Evolutionary conservation across 2,329 filamentous ascomycete genomes (phyloP), one percentile per base, ranked within the genome.

Genomic region (Dryadomyces quercus-mongolicae): DNA sequence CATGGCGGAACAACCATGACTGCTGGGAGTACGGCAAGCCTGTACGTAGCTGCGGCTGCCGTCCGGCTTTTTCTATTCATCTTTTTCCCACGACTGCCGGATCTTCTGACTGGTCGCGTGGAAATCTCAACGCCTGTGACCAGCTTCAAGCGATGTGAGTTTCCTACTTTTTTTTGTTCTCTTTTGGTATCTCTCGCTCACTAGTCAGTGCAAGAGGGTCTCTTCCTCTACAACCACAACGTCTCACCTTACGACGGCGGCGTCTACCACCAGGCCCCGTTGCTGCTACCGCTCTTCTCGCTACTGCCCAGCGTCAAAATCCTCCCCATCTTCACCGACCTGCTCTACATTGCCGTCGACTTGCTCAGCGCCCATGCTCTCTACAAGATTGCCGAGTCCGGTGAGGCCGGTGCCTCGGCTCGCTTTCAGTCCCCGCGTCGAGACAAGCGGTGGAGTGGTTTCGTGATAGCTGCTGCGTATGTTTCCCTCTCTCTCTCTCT

Each of bases 231-330:
- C 69, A 91, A 88, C 60, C 88, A 94, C 68, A 94, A 95, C 72
- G 88, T 97, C 55, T 96, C 90, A 57, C 93, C 93, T 1, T 98
- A 97, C 72, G 90, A 98, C 68, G 93, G 93, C 60, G 93, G 93
- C 63, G 88, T 84, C 65, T 84, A 79, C 67, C 78, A 82, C 70
- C 77, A 95, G 76, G 89, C 91, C 45, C 93, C 93, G 49, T 76
- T 98, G 55, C 80, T 98, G 44, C 81, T 98, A 56, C 89, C 92
- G 48, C 78, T 97, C 60, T 96, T 97, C 75, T 88, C 89, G 40
- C 78, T 96, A 47, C 78, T 98, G 47, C 92, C 93, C 10, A 80
- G 84, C 65, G 76, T 82, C 50, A 71, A 76, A 58, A 67, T 71
- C 52, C 81, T 81, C 63, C 85, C 88, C 22, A 74, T 91, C 61